These are phyloP conservation scores for Protea cynaroides DNA, from an alignment of 164 flowering plant species.

Conservation along the genomic window DNA sequence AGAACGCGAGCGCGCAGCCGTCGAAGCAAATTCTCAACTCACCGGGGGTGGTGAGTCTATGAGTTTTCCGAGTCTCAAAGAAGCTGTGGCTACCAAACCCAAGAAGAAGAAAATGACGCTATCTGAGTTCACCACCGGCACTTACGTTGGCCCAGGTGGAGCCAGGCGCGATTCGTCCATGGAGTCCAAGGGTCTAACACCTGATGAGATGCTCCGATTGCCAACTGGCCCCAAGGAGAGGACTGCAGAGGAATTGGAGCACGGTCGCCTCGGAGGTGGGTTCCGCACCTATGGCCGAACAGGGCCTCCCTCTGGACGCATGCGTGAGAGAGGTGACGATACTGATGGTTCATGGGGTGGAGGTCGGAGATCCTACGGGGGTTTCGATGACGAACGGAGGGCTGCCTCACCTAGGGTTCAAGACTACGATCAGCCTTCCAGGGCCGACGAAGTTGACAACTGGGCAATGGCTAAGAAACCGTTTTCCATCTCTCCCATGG, in stretches of 20 bases:
- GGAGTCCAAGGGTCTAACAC: constrained; percentile 47
- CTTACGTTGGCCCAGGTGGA: constrained; percentile 19
- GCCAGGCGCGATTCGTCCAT: constrained; percentile 13
- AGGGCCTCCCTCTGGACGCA: constrained; percentile 22
- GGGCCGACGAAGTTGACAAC: constrained; percentile 50
- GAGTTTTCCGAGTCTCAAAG: constrained; percentile 48
- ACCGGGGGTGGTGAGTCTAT: constrained; percentile 21
- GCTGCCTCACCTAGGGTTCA: constrained; percentile 38
- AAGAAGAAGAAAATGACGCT: constrained; percentile 61
- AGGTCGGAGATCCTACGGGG: constrained; percentile 47
- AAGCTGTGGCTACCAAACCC: constrained; percentile 42
- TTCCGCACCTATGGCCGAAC: constrained; percentile 45
- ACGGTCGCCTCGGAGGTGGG: constrained; percentile 63
- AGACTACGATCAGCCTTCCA: constrained; percentile 35
- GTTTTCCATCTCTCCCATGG: constrained; percentile 17
- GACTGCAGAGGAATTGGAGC: constrained; percentile 52
- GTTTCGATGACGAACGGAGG: constrained; percentile 69
- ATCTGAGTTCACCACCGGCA: constrained; percentile 39
- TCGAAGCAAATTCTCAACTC: not conserved
- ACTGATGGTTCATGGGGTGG: constrained; percentile 45
- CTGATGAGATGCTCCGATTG: constrained; percentile 54
- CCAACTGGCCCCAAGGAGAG: constrained; percentile 80
- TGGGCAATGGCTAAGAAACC: constrained; percentile 37
- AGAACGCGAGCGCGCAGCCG: constrained; percentile 24
- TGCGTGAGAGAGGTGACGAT: constrained; percentile 25